Base-by-base conservation (phyloP, 2,329 filamentous ascomycete genomes). In the Xylariaceae sp. region DNA sequence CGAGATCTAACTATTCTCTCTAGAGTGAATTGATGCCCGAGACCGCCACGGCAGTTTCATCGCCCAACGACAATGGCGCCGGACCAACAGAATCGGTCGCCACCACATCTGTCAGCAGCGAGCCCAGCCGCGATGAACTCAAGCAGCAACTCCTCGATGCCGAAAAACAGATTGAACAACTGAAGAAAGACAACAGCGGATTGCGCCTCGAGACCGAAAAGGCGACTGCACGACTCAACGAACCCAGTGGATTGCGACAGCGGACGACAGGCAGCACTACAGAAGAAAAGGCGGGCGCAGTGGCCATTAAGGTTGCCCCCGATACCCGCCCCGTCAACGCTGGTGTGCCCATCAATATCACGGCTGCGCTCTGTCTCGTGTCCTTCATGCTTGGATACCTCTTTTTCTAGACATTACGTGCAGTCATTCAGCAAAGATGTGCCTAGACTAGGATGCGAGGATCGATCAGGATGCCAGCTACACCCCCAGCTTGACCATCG, bases 381-480 rank as follows among this genome's bases (percentile, higher is more conserved):
- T 92, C 90, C 79, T 99, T 99, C 78, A 76, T 99, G 71, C 83
- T 97, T 68, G 94, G 92, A 57, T 99, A 97, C 77, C 85, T 97
- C 75, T 92, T 99, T 80, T 99, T 99, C 76, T 99, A 86, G 66
- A 62, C 49, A 61, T 57, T 45, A 56, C 56, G 35, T 51, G 34
- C 4, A 34, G 53, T 51, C 58, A 30, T 59, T 53, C 41, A 47
- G 50, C 30, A 49, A 45, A 59, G 13, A 55, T 39, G 11, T 37
- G 41, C 23, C 44, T 41, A 50, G 45, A 51, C 50, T 9, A 4
- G 50, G 51, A 56, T 10, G 58, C 39, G 41, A 17, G 8, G 15
- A 52, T 50, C 30, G 54, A 55, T 15, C 34, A 37, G 56, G 49
- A 50, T 53, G 57, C 53, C 15, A 39, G 49, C 49, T 53, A 34